These are phyloP conservation scores for Triglochin maritima DNA, from an alignment of 106 monocot genomes.

Conservation along the genomic window DNA sequence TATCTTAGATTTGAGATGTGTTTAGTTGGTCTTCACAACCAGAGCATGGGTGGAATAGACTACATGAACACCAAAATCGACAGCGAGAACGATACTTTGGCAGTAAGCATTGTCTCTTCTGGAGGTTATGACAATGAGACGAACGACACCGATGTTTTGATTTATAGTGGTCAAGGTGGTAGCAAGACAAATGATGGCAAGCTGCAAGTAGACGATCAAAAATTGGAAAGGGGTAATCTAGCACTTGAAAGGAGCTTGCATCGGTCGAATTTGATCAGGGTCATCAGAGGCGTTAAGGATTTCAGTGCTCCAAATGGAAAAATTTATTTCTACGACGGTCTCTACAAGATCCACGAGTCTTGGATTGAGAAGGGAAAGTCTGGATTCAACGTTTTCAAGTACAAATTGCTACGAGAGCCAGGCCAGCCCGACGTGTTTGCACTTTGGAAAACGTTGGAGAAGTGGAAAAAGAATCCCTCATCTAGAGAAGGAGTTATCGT, in stretches of 20 bases:
- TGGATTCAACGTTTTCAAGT: slow-evolving; percentile 71
- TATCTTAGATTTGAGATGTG: slow-evolving; percentile 73
- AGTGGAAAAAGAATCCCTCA: slow-evolving; percentile 47
- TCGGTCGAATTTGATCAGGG: slow-evolving; percentile 37
- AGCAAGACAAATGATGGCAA: slow-evolving; percentile 14
- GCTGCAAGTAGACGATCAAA: slow-evolving; percentile 43
- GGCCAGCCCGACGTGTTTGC: slow-evolving; percentile 56
- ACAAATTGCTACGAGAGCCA: slow-evolving; percentile 44
- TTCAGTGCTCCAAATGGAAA: slow-evolving; percentile 17
- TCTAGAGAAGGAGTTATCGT: slow-evolving; percentile 37
- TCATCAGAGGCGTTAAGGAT: slow-evolving; percentile 52
- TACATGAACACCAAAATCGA: slow-evolving; percentile 32
- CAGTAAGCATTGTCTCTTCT: slow-evolving; percentile 62
- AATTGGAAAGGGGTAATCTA: slow-evolving; percentile 76
- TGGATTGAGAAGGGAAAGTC: slow-evolving; percentile 58
- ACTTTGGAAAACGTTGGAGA: slow-evolving; percentile 48
- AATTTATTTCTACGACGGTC: slow-evolving; percentile 77
- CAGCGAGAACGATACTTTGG: slow-evolving; percentile 37
- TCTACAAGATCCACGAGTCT: slow-evolving; percentile 48
- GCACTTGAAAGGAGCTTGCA: slow-evolving; percentile 64
- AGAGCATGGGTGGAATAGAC: slow-evolving; percentile 67
- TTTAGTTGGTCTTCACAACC: slow-evolving; percentile 60
- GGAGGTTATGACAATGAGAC: slow-evolving; percentile 75
- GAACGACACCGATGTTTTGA: slow-evolving; percentile 30
- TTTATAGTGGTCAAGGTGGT: slow-evolving; percentile 76